A percentile compares a stretch with the other conserved stretches of the same genome.
phyloP scores from a whole-genome alignment of 2,329 filamentous ascomycete species.

The Rosellinia necatrix region DNA sequence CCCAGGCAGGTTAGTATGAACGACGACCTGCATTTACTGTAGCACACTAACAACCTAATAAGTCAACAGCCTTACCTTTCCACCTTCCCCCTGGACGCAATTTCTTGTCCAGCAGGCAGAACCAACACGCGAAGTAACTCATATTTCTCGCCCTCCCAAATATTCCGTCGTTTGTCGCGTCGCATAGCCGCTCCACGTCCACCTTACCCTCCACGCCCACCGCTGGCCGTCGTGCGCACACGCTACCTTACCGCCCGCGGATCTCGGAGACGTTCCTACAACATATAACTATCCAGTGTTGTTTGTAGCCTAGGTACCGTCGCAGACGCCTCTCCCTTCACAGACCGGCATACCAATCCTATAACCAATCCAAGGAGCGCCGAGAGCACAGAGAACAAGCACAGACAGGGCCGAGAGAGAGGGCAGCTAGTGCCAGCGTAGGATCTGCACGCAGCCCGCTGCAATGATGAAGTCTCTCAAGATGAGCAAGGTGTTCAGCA shows the following conservation, averaged over 20 bases:
- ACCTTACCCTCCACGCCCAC: too few relatives aligned
- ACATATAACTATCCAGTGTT: neutral
- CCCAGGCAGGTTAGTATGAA: too few relatives aligned
- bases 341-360: neutral
- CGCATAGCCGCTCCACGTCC: neutral
- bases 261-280: conserved; percentile 13
- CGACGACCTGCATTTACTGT: too few relatives aligned
- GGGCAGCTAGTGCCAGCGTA: too few relatives aligned
- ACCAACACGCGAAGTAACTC: neutral
- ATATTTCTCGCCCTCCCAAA: neutral
- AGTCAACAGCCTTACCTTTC: conserved; percentile 13
- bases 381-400: neutral
- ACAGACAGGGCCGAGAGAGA: neutral
- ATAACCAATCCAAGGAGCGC: neutral
- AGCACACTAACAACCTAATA: too few relatives aligned
- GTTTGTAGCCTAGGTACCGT: too few relatives aligned
- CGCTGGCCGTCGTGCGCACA: too few relatives aligned
- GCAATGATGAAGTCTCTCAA: conserved; percentile 54
- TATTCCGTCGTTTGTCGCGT: conserved; percentile 4
- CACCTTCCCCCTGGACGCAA: conserved; percentile 7
- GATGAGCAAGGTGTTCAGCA: conserved; percentile 61
- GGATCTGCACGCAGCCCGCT: too few relatives aligned
- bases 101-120: conserved; percentile 7
- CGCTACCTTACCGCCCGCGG: neutral
- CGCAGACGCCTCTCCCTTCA: conserved; percentile 2